Base-by-base conservation (phyloP, 805 yeast species). In the Starmera quercuum region DNA sequence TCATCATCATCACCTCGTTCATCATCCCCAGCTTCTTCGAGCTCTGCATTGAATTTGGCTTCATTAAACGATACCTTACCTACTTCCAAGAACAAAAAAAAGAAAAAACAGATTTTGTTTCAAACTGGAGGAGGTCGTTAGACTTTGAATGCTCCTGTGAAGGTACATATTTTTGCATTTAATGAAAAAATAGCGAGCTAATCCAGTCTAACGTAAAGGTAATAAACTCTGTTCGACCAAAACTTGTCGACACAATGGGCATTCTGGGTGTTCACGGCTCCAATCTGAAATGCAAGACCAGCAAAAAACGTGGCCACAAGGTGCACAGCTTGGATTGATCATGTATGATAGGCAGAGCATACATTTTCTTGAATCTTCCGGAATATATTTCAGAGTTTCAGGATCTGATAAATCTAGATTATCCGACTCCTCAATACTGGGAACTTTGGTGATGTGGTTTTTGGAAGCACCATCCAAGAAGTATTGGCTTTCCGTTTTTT, bases 221-320 rank as follows among this genome's bases (percentile, higher is more conserved):
- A 53, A 36, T 16, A 51, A 30, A 14, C 43, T 25, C 35, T 50
- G 56, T 31, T 49, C 53, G 20, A 66, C 59, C 32, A 85, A 70
- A 17, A 63, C 67, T 42, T 81, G 92, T 34, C 97, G 59, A 51
- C 97, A 92, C 19, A 92, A 62, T 0, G 98, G 97, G 53, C 98
- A 90, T 50, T 87, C 96, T 0, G 86, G 79, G 39, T 72, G 63
- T 44, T 87, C 95, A 41, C 85, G 66, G 38, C 87, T 75, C 97
- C 97, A 90, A 46, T 83, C 95, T 6, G 77, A 67, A 5, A 87
- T 76, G 54, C 97, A 90, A 6, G 64, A 66, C 97, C 97, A 90
- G 58, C 98, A 90, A 55, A 84, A 90, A 12, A 85, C 37, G 54
- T 90, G 98, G 0, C 97, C 98, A 58, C 98, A 90, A 5, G 78